These are phyloP conservation scores for Naumovozyma castellii DNA, from an alignment of 805 yeast species.

Conservation along the genomic window DNA sequence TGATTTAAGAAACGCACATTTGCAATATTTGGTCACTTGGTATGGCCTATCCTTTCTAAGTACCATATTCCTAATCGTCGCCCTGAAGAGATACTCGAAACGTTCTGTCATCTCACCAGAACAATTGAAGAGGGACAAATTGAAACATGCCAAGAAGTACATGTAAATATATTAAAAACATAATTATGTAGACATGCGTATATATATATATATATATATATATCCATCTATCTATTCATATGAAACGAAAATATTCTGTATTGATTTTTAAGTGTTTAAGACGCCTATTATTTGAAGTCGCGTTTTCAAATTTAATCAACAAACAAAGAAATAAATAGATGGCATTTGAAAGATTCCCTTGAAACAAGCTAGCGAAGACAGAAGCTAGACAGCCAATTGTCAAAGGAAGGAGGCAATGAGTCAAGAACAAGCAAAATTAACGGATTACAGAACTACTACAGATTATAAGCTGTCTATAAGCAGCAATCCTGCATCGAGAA, in stretches of 20 bases:
- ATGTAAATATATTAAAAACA: conserved; percentile 28
- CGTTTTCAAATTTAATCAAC: too few species aligned
- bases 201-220: too few species aligned
- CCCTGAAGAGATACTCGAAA: conserved; percentile 35
- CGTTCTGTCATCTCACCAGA: conserved; percentile 22
- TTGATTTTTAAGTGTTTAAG: too few species aligned
- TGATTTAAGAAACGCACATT: conserved; percentile 77
- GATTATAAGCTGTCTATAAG: conserved; percentile 35
- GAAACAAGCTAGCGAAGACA: too few species aligned
- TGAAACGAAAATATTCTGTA: too few species aligned
- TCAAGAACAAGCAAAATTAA: conserved; percentile 8
- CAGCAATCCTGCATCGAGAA: conserved; percentile 28
- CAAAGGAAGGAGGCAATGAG: conserved; percentile 9
- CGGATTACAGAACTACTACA: conserved; percentile 17
- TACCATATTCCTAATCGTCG: conserved; percentile 49
- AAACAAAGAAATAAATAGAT: too few species aligned
- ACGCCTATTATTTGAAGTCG: too few species aligned
- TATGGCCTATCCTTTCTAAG: conserved; percentile 76
- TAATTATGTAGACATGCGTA: neutral
- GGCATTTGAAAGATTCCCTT: too few species aligned
- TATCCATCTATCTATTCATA: neutral
- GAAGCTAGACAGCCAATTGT: too few species aligned
- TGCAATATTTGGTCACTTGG: conserved; percentile 93
- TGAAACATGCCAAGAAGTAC: conserved; percentile 39
- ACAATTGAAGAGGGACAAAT: conserved; percentile 33